Base-by-base conservation (phyloP, 2,329 filamentous ascomycete genomes). In the Albophoma yamanashiensis region DNA sequence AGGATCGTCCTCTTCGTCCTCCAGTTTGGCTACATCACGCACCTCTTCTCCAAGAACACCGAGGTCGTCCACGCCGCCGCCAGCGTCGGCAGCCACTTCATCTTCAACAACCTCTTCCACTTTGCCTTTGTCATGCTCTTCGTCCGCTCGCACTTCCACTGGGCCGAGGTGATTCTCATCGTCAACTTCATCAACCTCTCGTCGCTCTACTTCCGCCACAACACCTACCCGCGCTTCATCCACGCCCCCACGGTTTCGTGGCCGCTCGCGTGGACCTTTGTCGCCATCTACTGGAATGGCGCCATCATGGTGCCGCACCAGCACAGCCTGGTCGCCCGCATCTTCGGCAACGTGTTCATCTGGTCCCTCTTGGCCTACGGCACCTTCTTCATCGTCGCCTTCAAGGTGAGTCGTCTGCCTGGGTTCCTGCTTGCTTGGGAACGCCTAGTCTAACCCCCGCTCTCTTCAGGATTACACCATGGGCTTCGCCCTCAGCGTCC, bases 221-320 rank as follows among this genome's bases (percentile, higher is more conserved):
- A 82, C 25, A 82, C 82, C 0, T 87, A 88, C 59, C 85, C 89
- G 4, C 81, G 86, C 62, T 85, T 89, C 68, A 89, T 96, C 66
- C 91, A 96, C 74, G 77, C 86, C 14, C 85, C 90, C 7, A 86
- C 86, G 53, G 85, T 92, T 27, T 87, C 88, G 20, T 89, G 86
- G 0, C 92, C 92, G 7, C 79, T 96, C 66, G 89, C 75, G 17
- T 96, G 91, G 89, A 92, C 88, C 17, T 89, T 94, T 69, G 86
- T 93, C 17, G 89, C 89, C 38, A 80, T 96, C 58, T 93, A 92
- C 79, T 96, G 91, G 90, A 90, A 91, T 67, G 92, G 92, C 11
- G 91, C 92, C 25, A 86, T 92, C 56, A 89, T 89, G 70, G 83
- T 93, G n/a, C 78, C 78, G n/a, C 79, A 90, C 69, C 81, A 85